phyloP scores from a whole-genome alignment of 371 early-diverging fungal genomes.

The Apophysomyces elegans region DNA sequence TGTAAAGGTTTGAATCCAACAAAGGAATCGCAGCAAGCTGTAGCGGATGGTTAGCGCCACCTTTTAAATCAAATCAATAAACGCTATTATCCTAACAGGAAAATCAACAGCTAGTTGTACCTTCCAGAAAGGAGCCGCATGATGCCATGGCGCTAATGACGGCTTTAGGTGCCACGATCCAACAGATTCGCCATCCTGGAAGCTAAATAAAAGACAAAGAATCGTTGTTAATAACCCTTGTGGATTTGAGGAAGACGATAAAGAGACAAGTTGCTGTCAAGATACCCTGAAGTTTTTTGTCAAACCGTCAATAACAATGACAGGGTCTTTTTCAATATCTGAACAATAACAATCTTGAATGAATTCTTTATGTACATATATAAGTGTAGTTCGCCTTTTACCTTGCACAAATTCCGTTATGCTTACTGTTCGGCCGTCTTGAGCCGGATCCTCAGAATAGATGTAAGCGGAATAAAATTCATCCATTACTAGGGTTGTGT shows the following conservation, averaged over 20 bases:
- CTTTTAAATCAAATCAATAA: not conserved
- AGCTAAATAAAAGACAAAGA: constrained; percentile 25
- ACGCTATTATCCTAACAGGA: too few relatives aligned
- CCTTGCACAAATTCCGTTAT: constrained; percentile 41
- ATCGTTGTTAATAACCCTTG: not conserved
- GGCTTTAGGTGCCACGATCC: constrained; percentile 56
- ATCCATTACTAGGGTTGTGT: constrained; percentile 52
- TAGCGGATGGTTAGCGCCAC: constrained; percentile 56
- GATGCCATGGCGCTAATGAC: constrained; percentile 53
- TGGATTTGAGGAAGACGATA: too few relatives aligned
- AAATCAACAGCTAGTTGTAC: constrained; percentile 6
- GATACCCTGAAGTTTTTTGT: constrained; percentile 51
- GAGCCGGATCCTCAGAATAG: constrained; percentile 35
- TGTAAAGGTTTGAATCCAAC: constrained; percentile 41
- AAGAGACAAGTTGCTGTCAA: too few relatives aligned
- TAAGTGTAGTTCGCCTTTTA: not conserved
- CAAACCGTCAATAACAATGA: constrained; percentile 49
- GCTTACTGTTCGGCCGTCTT: constrained; percentile 45
- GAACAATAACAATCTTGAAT: not conserved
- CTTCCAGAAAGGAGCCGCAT: constrained; percentile 56
- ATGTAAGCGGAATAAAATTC: constrained; percentile 60
- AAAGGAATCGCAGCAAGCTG: constrained; percentile 54
- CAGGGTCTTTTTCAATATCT: constrained; percentile 54
- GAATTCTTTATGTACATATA: too few relatives aligned
- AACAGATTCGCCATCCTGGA: constrained; percentile 61